These are phyloP conservation scores for Whalleya microplaca DNA, from an alignment of 2,329 filamentous ascomycete genomes.

Conservation along the genomic window DNA sequence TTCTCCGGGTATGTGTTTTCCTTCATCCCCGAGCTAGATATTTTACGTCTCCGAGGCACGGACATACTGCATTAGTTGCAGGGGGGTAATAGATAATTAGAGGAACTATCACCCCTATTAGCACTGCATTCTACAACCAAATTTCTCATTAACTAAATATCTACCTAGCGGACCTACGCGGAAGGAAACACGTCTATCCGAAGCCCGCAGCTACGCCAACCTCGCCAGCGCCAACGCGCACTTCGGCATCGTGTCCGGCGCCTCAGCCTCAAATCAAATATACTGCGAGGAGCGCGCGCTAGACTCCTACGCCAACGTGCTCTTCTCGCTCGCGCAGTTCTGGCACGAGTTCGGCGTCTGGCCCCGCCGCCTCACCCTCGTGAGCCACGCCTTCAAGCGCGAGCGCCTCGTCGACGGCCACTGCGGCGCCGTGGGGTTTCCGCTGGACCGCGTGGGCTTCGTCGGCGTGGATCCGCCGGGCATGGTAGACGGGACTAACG, in stretches of 20 bases:
- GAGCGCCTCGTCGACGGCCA: slow-evolving; percentile 66
- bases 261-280: slow-evolving; percentile 42
- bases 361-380: slow-evolving; percentile 62
- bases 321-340: slow-evolving; percentile 69
- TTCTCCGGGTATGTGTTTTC: slow-evolving; percentile 68
- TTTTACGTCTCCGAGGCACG: too few species aligned
- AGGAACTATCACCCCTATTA: neutral
- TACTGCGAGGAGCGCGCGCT: slow-evolving; percentile 72
- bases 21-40: neutral
- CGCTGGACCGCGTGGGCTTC: slow-evolving; percentile 50
- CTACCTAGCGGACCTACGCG: slow-evolving; percentile 64
- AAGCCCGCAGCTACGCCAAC: slow-evolving; percentile 66
- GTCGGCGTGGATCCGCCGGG: slow-evolving; percentile 68
- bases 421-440: slow-evolving; percentile 63
- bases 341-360: slow-evolving; percentile 57
- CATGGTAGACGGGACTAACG: slow-evolving; percentile 43
- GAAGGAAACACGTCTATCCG: slow-evolving; percentile 56
- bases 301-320: slow-evolving; percentile 83
- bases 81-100: neutral
- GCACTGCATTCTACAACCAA: neutral
- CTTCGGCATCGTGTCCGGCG: slow-evolving; percentile 44
- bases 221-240: slow-evolving; percentile 52
- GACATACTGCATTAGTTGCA: neutral
- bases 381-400: slow-evolving; percentile 73
- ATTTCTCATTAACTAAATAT: neutral